Conservation (phyloP, 2,329 filamentous ascomycete species). For the Pseudogymnoascus sp. region DNA sequence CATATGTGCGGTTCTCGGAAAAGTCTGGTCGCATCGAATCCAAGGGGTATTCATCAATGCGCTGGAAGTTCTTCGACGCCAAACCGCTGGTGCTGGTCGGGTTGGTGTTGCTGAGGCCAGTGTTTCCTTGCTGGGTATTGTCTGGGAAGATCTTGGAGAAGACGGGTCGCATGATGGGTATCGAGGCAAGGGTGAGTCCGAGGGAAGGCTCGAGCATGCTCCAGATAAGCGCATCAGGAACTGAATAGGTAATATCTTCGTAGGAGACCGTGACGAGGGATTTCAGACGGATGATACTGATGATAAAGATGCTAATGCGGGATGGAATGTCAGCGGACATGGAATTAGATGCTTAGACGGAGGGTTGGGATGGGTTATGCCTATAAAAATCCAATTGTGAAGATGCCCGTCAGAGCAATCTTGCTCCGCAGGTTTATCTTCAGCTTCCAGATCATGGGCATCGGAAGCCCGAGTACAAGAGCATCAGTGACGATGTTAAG, state of each 20-base stretch:
- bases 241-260: constrained; percentile 21
- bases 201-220: constrained; percentile 13
- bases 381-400: constrained; percentile 38
- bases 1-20: background rate
- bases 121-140: background rate
- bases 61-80: background rate
- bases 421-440: constrained; percentile 38
- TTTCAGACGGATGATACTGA: constrained; percentile 23
- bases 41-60: background rate
- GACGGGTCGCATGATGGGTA: constrained; percentile 4
- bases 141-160: background rate
- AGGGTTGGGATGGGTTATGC: constrained; percentile 17
- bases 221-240: constrained; percentile 24
- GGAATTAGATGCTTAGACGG: background rate
- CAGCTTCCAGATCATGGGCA: constrained; percentile 41
- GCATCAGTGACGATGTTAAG: constrained; percentile 43
- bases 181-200: constrained; percentile 4
- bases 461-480: constrained; percentile 40
- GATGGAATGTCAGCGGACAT: background rate
- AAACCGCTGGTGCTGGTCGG: background rate
- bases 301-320: constrained; percentile 20
- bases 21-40: background rate
- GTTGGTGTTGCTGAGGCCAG: background rate
- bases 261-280: constrained; percentile 24
- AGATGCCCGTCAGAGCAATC: constrained; percentile 36